Conservation (phyloP, 1,139 yeast genomes). For the Zhuliangozyma parablackwelliae region DNA sequence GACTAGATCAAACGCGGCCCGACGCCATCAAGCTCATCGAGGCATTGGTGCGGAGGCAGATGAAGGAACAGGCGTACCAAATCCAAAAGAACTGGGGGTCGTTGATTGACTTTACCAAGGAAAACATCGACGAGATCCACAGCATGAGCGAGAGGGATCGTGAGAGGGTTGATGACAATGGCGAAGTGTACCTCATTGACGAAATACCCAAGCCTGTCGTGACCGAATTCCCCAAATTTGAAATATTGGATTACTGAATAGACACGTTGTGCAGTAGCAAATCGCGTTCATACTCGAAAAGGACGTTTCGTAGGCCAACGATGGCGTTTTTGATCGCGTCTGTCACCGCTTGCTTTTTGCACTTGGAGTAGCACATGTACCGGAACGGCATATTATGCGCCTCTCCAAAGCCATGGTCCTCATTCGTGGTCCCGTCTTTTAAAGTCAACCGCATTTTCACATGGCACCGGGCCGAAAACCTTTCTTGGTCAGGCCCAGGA, state of each 20-base stretch:
- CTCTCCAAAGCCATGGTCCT: conserved; percentile 39
- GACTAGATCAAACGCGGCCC: conserved; percentile 67
- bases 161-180: conserved; percentile 85
- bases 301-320: conserved; percentile 22
- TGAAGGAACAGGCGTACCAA: conserved; percentile 78
- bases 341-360: conserved; percentile 52
- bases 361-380: conserved; percentile 34
- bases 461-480: conserved; percentile 18
- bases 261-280: neutral
- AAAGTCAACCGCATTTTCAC: conserved; percentile 37
- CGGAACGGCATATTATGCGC: conserved; percentile 31
- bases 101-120: conserved; percentile 50
- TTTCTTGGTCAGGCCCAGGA: conserved; percentile 3
- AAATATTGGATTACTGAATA: conserved; percentile 40
- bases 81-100: conserved; percentile 67
- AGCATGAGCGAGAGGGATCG: conserved; percentile 77
- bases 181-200: conserved; percentile 70
- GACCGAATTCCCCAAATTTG: conserved; percentile 53
- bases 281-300: conserved; percentile 15
- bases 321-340: conserved; percentile 44
- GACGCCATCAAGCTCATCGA: conserved; percentile 75
- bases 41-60: conserved; percentile 67
- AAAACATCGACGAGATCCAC: conserved; percentile 69
- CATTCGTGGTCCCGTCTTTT: conserved; percentile 44
- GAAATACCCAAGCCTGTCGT: conserved; percentile 67